Conservation (phyloP, 2,329 filamentous ascomycete species). For the Diaporthe velutina region DNA sequence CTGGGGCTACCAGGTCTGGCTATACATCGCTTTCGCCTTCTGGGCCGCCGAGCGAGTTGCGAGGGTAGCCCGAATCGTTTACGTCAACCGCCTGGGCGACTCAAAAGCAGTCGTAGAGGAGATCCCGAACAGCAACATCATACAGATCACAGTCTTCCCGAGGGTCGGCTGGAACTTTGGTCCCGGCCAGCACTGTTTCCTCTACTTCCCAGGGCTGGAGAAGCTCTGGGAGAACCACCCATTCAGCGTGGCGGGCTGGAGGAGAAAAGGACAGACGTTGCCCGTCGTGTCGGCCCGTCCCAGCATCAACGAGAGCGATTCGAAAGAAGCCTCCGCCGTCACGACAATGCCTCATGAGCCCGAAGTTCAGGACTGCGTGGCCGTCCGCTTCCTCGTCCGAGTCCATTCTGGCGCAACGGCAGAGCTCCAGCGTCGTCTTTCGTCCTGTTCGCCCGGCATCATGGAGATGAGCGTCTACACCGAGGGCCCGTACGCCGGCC, state of each 20-base stretch:
- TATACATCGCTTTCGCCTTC: slow-evolving; percentile 43
- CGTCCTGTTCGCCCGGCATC: background rate
- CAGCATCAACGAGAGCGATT: background rate
- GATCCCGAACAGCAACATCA: slow-evolving; percentile 52
- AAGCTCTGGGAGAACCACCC: slow-evolving; percentile 64
- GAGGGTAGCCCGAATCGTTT: background rate
- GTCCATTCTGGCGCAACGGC: background rate
- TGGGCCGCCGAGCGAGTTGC: slow-evolving; percentile 63
- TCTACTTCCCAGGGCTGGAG: slow-evolving; percentile 46
- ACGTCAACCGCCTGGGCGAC: slow-evolving; percentile 8
- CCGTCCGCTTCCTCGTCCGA: slow-evolving; percentile 15
- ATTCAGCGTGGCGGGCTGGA: slow-evolving; percentile 56
- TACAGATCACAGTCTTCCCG: slow-evolving; percentile 52
- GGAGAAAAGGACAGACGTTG: slow-evolving; percentile 16
- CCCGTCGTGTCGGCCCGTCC: background rate
- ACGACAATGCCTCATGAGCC: background rate
- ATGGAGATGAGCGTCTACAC: slow-evolving; percentile 29
- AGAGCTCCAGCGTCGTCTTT: background rate
- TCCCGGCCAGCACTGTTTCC: slow-evolving; percentile 6
- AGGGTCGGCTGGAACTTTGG: slow-evolving; percentile 20
- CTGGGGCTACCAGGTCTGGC: slow-evolving; percentile 24
- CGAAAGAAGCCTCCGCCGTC: background rate
- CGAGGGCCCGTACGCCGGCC: slow-evolving; percentile 8
- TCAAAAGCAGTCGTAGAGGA: background rate
- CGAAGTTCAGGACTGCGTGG: slow-evolving; percentile 19